Evolutionary conservation across 768 basidiomycete genomes (phyloP), one percentile per base, ranked within the genome.

Genomic region (Boletus rufocinnamomeus): DNA sequence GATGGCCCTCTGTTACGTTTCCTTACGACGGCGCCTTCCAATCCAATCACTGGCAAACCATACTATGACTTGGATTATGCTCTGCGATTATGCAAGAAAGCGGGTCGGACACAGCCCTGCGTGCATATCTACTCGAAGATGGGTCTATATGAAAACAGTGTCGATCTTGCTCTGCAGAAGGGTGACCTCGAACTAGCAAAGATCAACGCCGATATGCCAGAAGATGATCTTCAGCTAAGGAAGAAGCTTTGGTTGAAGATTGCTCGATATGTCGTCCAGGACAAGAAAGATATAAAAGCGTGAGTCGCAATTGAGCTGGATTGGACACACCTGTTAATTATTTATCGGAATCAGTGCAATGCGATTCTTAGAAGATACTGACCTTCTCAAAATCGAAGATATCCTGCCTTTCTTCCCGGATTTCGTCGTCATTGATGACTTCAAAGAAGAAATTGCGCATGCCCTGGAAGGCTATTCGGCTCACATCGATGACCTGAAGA

Each of bases 321-420:
- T 6, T n/a, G n/a, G 17, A 27, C 19, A n/a, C 17, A 23, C 7
- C 38, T 9, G 8, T 34, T 60, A 14, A 66, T 46, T 44, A 25
- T 40, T 54, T 53, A 38, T 41, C 19, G 46, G 48, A 55, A 52
- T 28, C 71, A 99, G 96, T 53, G 97, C 97, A 21, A 98, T 98
- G 93, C 85, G 84, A 23, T 98, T 99, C 79, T 79, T 98, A 65
- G 95, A 98, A 71, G 88, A 93, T 62, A 96, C 97, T 0, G 88
- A 93, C 65, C 76, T 98, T 37, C 84, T 99, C 69, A 98, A 98
- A 75, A 96, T 99, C 63, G 97, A 99, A 70, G 97, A 99, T 69
- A 97, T 99, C 60, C 77, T 99, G 19, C 97, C 97, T 6, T 99
- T 98, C 86, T 98, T 99, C 86, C 96, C 97, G 2, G 96, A 98